Evolutionary conservation across 2,329 filamentous ascomycete genomes (phyloP).

Genomic region (Botryosphaeria dothidea): DNA sequence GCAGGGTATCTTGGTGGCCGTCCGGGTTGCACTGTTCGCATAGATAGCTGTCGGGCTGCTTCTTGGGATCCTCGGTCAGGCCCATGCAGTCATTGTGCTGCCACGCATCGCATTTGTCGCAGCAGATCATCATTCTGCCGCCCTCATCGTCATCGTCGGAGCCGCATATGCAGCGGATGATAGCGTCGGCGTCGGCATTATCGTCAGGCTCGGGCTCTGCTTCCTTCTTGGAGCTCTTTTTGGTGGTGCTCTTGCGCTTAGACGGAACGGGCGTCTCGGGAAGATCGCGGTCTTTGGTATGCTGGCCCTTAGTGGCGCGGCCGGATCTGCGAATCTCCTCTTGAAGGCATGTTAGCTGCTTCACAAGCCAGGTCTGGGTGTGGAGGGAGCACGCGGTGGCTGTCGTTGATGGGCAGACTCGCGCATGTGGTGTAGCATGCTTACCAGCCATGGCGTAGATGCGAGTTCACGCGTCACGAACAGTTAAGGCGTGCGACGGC

Average conservation of each 20-base stretch:
- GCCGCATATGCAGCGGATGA: constrained; percentile 93
- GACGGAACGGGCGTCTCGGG: constrained; percentile 35
- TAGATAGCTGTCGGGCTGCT: constrained; percentile 68
- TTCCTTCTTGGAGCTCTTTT: constrained; percentile 47
- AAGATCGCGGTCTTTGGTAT: constrained; percentile 79
- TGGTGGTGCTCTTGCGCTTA: constrained; percentile 51
- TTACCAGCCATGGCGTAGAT: constrained; percentile 61
- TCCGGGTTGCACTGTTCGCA: constrained; percentile 88
- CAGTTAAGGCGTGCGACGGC: constrained; percentile 2
- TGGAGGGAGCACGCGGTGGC: constrained; percentile 19
- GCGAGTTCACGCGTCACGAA: constrained; percentile 17
- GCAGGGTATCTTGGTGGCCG: constrained; percentile 78
- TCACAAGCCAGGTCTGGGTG: constrained; percentile 16
- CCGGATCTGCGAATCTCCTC: constrained; percentile 91
- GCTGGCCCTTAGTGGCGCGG: constrained; percentile 93
- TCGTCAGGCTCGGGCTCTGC: constrained; percentile 55
- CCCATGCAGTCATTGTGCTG: constrained; percentile 97
- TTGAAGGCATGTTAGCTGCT: constrained; percentile 40
- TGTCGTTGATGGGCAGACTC: constrained; percentile 17
- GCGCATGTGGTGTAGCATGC: constrained; percentile 37
- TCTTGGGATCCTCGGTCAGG: constrained; percentile 64
- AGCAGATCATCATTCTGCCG: constrained; percentile 91
- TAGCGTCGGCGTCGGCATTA: constrained; percentile 62
- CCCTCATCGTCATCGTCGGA: constrained; percentile 83
- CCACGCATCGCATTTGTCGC: constrained; percentile 90